Evolutionary conservation across 345 rosid genomes (phyloP), one percentile per base, ranked within the genome.

Genomic region (Mercurialis annua): DNA sequence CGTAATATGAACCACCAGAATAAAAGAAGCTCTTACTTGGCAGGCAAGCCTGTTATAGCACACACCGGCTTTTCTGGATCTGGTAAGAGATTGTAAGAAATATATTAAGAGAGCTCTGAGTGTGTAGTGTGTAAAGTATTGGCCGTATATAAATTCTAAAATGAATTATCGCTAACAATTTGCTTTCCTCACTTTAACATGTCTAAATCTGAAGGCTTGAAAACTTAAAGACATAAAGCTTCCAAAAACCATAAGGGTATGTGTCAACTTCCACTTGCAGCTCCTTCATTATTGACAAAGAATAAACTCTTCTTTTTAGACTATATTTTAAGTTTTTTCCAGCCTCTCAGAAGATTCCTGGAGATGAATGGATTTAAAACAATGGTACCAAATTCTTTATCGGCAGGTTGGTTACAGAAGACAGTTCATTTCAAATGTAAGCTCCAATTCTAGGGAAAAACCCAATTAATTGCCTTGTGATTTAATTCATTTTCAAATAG

Each of bases 11-110:
- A 68, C 54, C 50, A 51, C 23, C 6, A 76, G n/a, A 9, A 51
- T 20, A 62, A 77, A 38, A 54, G 15, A 62, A 48, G 57, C 59
- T 38, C 92, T 81, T 89, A 94, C 97, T 87, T 89, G 65, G 97
- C 99, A 72, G 96, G 97, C 78, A 91, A 72, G 72, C 99, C 99
- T 36, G 96, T 94, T 59, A 94, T 84, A 65, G 82, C 86, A 56
- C 99, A 91, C 15, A 80, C 73, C 38, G 90, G 84, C 79, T 91
- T 86, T 71, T 87, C 90, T 26, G 95, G 89, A 82, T 87, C 97
- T 94, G 89, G 48, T 38, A 71, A 73, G 33, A 29, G 21, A 64
- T 54, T 48, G 77, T 57, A 78, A 21, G 38, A 42, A 52, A 47
- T 17, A 72, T 4, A 52, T 43, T 6, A 51, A 59, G 12, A 40